Evolutionary conservation across 176 grass and related monocot genomes (phyloP).

Genomic region (Cenchrus fungigraminus): DNA sequence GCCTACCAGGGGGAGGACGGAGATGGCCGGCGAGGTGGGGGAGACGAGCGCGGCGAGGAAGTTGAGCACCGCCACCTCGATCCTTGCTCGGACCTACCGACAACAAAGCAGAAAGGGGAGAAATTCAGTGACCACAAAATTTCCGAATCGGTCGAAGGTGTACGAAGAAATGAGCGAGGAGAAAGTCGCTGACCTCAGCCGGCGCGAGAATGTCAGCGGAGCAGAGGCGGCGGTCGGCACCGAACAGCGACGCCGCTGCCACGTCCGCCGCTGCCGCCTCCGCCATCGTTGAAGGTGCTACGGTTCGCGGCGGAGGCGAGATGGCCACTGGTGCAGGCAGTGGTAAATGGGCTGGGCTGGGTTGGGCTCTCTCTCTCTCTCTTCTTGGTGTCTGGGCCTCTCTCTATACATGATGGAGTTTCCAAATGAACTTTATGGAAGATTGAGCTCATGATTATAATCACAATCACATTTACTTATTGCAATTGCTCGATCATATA

Average conservation of each 20-base stretch:
- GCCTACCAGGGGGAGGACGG: slow-evolving; percentile 65
- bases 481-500: too few relatives aligned
- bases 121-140: not conserved
- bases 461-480: too few relatives aligned
- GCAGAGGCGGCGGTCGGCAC: slow-evolving; percentile 81
- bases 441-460: too few relatives aligned
- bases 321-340: not conserved
- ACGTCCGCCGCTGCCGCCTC: slow-evolving; percentile 52
- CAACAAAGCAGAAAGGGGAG: not conserved
- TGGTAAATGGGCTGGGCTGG: not conserved
- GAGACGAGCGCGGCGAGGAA: slow-evolving; percentile 68
- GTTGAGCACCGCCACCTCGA: slow-evolving; percentile 87
- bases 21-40: slow-evolving; percentile 61
- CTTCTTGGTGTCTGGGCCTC: not conserved
- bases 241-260: slow-evolving; percentile 70
- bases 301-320: slow-evolving; percentile 1
- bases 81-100: slow-evolving; percentile 72
- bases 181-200: slow-evolving; percentile 44
- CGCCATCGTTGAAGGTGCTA: not conserved
- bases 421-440: too few relatives aligned
- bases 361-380: not conserved
- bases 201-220: slow-evolving; percentile 84
- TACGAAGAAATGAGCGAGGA: not conserved
- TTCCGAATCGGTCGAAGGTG: not conserved
- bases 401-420: too few relatives aligned